These are phyloP conservation scores for Phytopythium litorale DNA, from an alignment of 352 stramenopile species.

Conservation along the genomic window DNA sequence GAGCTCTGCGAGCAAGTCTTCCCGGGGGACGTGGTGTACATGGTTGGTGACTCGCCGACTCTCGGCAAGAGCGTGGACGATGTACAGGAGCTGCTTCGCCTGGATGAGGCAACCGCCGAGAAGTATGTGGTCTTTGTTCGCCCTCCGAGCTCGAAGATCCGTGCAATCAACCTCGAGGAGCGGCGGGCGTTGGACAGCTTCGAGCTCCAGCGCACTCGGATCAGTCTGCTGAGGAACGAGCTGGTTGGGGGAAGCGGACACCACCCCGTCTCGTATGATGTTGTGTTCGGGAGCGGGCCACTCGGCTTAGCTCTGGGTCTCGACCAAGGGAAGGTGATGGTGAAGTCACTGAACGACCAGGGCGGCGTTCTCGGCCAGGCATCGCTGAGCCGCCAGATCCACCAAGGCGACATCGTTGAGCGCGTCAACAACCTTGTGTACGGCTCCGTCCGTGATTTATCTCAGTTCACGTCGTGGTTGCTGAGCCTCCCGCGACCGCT, in stretches of 20 bases:
- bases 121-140: slow-evolving; percentile 39
- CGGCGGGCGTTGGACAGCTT: slow-evolving; percentile 21
- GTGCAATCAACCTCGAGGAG: slow-evolving; percentile 20
- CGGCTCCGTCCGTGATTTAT: slow-evolving; percentile 63
- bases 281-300: slow-evolving; percentile 67
- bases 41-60: slow-evolving; percentile 32
- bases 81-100: slow-evolving; percentile 28
- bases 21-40: slow-evolving; percentile 60
- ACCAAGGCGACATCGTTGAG: slow-evolving; percentile 69
- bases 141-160: slow-evolving; percentile 38
- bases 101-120: slow-evolving; percentile 17
- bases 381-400: slow-evolving; percentile 56
- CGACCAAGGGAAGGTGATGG: slow-evolving; percentile 58
- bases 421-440: slow-evolving; percentile 63
- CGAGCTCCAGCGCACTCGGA: slow-evolving; percentile 24
- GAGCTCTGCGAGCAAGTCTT: slow-evolving; percentile 62
- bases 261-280: slow-evolving; percentile 34
- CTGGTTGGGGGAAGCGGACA: slow-evolving; percentile 12
- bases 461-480: slow-evolving; percentile 74
- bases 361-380: slow-evolving; percentile 68
- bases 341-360: slow-evolving; percentile 80
- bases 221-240: slow-evolving; percentile 18
- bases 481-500: slow-evolving; percentile 63
- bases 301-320: slow-evolving; percentile 73
- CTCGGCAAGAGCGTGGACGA: slow-evolving; percentile 31